phyloP scores from a whole-genome alignment of 169 alveolate genomes.

The Plasmodium cynomolgi region DNA sequence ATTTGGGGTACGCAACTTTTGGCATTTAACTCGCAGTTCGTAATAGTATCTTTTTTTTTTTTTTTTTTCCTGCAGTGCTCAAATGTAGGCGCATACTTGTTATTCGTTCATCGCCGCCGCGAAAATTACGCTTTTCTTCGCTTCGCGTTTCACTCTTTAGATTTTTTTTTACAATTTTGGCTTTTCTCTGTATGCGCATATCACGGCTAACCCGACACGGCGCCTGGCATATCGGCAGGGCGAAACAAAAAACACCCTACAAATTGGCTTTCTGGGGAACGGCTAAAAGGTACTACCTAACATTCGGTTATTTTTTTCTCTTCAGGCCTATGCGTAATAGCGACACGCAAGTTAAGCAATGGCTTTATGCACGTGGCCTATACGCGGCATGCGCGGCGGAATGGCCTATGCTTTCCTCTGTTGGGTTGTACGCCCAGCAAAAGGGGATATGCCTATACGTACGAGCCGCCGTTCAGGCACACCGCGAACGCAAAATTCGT shows the following conservation, averaged over 20 bases:
- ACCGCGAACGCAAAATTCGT: background rate
- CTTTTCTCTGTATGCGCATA: background rate
- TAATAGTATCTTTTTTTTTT: background rate
- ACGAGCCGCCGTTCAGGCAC: background rate
- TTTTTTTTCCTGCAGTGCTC: background rate
- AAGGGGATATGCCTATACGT: background rate
- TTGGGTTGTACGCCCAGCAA: background rate
- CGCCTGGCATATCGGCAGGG: background rate
- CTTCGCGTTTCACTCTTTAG: background rate
- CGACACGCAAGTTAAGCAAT: background rate
- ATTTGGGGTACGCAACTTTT: background rate
- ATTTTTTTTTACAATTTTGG: conserved; percentile 5
- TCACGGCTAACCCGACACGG: background rate
- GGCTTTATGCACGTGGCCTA: background rate
- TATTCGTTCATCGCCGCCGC: background rate
- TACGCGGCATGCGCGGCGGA: background rate
- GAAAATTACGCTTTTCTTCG: background rate
- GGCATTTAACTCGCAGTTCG: background rate
- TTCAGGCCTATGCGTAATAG: background rate
- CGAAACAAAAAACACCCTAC: background rate
- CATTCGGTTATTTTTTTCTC: background rate
- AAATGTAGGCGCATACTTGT: background rate
- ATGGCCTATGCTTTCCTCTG: background rate
- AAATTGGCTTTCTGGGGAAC: background rate
- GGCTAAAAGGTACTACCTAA: background rate